Conservation (phyloP, 2,329 filamentous ascomycete species). For the Hymenotorrendiella dingleyae region DNA sequence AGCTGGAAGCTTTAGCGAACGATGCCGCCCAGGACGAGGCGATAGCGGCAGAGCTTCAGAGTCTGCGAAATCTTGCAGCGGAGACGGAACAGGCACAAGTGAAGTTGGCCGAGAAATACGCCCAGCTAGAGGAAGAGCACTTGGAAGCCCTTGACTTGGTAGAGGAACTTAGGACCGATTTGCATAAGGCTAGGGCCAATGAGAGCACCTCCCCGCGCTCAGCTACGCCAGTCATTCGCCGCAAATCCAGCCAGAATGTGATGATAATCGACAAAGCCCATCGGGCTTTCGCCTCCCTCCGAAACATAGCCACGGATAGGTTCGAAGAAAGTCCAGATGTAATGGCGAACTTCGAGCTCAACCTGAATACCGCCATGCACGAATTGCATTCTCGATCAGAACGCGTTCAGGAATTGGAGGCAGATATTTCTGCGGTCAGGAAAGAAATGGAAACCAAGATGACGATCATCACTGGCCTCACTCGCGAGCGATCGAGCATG, state of each 20-base stretch:
- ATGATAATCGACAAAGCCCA: conserved; percentile 86
- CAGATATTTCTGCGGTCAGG: conserved; percentile 73
- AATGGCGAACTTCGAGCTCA: conserved; percentile 88
- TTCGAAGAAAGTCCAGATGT: conserved; percentile 77
- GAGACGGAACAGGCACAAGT: conserved; percentile 74
- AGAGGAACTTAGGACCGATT: conserved; percentile 82
- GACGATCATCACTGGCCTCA: conserved; percentile 89
- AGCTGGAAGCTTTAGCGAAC: conserved; percentile 19
- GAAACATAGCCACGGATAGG: conserved; percentile 81
- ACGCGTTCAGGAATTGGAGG: conserved; percentile 83
- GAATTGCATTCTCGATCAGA: conserved; percentile 84
- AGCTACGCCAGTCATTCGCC: conserved; percentile 73
- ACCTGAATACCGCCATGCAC: conserved; percentile 86
- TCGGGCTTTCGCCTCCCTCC: conserved; percentile 80
- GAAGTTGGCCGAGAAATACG: conserved; percentile 70
- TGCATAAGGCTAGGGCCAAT: conserved; percentile 67
- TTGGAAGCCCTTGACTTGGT: conserved; percentile 77
- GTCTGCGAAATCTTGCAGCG: conserved; percentile 61
- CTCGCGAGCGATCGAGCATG: conserved; percentile 85
- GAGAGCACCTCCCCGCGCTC: conserved; percentile 51
- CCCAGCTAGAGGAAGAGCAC: conserved; percentile 77
- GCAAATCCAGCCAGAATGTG: conserved; percentile 87
- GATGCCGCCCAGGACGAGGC: conserved; percentile 38
- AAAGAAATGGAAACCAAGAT: conserved; percentile 98
- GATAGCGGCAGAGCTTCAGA: conserved; percentile 61